Base-by-base conservation (phyloP, 169 alveolate species). In the Pseudocohnilembus persalinus region DNA sequence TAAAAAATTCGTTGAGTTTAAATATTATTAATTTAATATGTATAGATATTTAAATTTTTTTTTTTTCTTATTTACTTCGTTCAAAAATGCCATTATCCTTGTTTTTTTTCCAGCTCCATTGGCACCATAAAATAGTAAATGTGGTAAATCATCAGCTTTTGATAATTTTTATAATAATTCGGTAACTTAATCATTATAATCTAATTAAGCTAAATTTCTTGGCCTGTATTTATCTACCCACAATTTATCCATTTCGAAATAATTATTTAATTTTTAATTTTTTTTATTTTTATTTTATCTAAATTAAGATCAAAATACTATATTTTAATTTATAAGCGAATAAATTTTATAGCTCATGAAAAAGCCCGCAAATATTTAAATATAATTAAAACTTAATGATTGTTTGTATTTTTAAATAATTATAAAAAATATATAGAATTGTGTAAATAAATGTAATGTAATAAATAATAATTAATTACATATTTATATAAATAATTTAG, bases 41-140 rank as follows among this genome's bases (percentile, higher is more conserved):
- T n/a, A n/a, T n/a, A n/a, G n/a, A n/a, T n/a, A n/a, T n/a, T n/a
- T n/a, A n/a, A n/a, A n/a, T n/a, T n/a, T n/a, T n/a, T n/a, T n/a
- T n/a, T n/a, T n/a, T n/a, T n/a, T n/a, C n/a, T n/a, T 49, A 49
- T 49, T 49, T 30, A 98, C 95, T 82, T 96, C 98, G 64, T 98
- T 87, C 77, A 98, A 94, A 30, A 98, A 92, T 63, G 99, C 96
- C 72, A 97, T 96, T 20, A 97, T 97, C 74, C 99, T 81, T 1
- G 99, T 97, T 91, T 98, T 97, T 88, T 98, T 98, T 15, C 99
- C 99, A n/a, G 99, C 98, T 31, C 99, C 99, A 29, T 98, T 96
- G 0, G 99, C 99, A 15, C 99, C 99, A 90, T 98, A 98, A 93
- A 98, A 97, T 34, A 98, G 97, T 29, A 98, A 90, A 88, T 98